phyloP scores from a whole-genome alignment of 192 early-diverging fungal genomes.

The Coemansia sp. region DNA sequence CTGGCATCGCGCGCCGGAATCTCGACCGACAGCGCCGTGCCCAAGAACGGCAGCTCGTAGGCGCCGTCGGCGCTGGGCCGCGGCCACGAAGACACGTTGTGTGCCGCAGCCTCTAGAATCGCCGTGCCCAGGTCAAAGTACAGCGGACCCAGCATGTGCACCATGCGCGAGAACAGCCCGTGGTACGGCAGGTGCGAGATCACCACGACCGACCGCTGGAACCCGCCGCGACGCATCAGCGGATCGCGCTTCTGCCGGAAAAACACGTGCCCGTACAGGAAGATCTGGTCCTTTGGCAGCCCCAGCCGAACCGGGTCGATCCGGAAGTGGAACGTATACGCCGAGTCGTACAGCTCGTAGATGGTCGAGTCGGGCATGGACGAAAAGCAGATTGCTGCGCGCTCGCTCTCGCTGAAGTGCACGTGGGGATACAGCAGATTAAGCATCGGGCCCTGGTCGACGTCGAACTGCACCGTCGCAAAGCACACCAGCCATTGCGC shows the following conservation, averaged over 20 bases:
- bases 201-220: constrained; percentile 88
- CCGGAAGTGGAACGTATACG: constrained; percentile 70
- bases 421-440: constrained; percentile 70
- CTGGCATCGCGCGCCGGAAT: constrained; percentile 63
- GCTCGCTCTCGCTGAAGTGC: constrained; percentile 63
- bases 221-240: constrained; percentile 81
- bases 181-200: constrained; percentile 86
- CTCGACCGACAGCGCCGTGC: constrained; percentile 64
- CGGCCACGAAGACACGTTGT: constrained; percentile 74
- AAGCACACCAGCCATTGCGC: constrained; percentile 67
- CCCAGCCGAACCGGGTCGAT: constrained; percentile 54
- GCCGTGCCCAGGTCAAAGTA: constrained; percentile 76
- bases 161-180: constrained; percentile 77
- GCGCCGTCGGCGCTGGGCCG: constrained; percentile 54
- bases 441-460: constrained; percentile 75
- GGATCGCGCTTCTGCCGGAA: constrained; percentile 90
- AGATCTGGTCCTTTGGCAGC: constrained; percentile 42
- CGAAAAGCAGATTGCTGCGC: constrained; percentile 74
- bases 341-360: constrained; percentile 69
- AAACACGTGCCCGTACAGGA: constrained; percentile 83
- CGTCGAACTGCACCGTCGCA: constrained; percentile 77
- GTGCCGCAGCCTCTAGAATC: constrained; percentile 76
- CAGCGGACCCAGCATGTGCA: constrained; percentile 71
- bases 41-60: constrained; percentile 73
- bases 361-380: constrained; percentile 77